Evolutionary conservation across 2,329 filamentous ascomycete genomes (phyloP), one percentile per base, ranked within the genome.

Genomic region (Arachnopeziza araneosa): DNA sequence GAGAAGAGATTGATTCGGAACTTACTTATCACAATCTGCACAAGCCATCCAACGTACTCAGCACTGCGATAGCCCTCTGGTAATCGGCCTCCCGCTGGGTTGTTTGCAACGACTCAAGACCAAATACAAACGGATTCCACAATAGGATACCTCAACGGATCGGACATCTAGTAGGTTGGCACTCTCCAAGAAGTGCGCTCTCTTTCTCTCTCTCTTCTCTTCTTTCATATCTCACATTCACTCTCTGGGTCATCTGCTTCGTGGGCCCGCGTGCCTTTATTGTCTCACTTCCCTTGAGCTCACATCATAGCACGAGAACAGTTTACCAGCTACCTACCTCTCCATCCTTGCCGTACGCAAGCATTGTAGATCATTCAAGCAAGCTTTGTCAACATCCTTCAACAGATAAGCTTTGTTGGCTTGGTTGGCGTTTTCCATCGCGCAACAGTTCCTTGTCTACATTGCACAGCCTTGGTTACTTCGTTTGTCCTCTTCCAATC

Each of bases 111-210:
- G 50, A n/a, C n/a, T 52, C 50, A 52, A 52, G 7, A 21, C 6
- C 50, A 52, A 52, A 52, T n/a, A 52, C 50, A 52, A 24, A 4
- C 50, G 10, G n/a, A 52, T 17, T 3, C 21, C 21, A 52, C 50
- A 12, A 22, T 10, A 8, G 19, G 24, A 24, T 24, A 23, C 50
- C 24, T n/a, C 50, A 52, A 3, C 21, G 19, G n/a, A 22, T 51
- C 22, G 52, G 44, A 57, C 23, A 44, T 26, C 57, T n/a, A 32
- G 51, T 58, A 58, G 54, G 56, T 58, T 22, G 23, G 56, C 56
- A 50, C 56, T 50, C 32, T 54, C 50, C 52, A 30, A 32, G 56
- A 54, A 32, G 50, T 23, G 51, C 51, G 12, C 36, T 58, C 32
- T 58, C 23, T 30, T 9, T 30, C 26, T 30, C 26, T 30, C 49